Conservation (phyloP, 176 grass and related monocot species). For the Triticum monococcum region DNA sequence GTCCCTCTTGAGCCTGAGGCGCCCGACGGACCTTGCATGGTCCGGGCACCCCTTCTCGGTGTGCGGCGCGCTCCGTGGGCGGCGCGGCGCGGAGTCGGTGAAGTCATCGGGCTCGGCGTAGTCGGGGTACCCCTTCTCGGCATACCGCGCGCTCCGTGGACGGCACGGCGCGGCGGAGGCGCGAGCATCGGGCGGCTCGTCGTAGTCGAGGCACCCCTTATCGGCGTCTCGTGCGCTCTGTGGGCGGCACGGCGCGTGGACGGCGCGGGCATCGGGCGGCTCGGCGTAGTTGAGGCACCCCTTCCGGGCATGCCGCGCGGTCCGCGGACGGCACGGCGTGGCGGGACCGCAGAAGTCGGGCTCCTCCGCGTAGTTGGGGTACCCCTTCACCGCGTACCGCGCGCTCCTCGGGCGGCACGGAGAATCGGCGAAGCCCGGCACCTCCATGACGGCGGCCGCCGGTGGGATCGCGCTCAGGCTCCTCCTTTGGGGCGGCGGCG, state of each 20-base stretch:
- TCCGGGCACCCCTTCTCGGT: conserved; percentile 7
- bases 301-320: conserved; percentile 15
- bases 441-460: conserved; percentile 1
- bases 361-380: conserved; percentile 37
- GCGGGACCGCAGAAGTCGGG: not conserved
- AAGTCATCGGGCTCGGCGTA: not conserved
- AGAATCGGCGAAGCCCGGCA: not conserved
- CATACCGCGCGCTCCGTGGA: conserved; percentile 21
- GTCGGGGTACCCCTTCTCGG: conserved; percentile 20
- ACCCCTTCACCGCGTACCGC: conserved; percentile 33
- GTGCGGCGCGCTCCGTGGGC: conserved; percentile 4
- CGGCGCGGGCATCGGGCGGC: not conserved
- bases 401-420: conserved; percentile 35
- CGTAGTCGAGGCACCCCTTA: conserved; percentile 8
- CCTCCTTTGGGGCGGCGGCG: not conserved
- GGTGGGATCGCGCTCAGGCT: not conserved
- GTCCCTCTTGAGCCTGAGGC: not conserved
- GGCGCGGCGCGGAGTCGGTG: not conserved
- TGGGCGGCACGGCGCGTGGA: conserved; percentile 13
- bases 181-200: not conserved
- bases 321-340: conserved; percentile 17
- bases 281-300: not conserved
- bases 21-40: not conserved
- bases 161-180: not conserved
- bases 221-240: conserved; percentile 25